Evolutionary conservation across 192 early-diverging fungal species (phyloP).

Genomic region (Jimgerdemannia flammicorona): DNA sequence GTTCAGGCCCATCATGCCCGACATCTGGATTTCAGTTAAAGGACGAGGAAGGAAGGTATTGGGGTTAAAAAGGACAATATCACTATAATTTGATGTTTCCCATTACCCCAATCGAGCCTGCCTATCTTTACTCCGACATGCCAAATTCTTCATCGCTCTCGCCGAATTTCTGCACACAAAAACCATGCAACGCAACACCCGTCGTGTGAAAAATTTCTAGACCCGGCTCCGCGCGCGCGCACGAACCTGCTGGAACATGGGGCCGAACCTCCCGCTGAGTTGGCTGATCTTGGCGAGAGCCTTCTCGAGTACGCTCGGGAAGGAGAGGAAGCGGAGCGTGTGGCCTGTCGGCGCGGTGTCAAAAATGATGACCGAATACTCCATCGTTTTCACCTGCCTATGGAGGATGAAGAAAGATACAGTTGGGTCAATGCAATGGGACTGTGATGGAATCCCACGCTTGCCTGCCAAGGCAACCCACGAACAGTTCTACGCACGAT

Average conservation of each 20-base stretch:
- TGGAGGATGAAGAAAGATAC: background rate
- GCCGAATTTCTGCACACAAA: too few relatives aligned
- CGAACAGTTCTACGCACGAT: too few relatives aligned
- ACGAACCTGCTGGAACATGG: conserved; percentile 85
- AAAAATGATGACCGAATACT: conserved; percentile 97
- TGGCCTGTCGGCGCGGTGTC: conserved; percentile 99
- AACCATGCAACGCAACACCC: too few relatives aligned
- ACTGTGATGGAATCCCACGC: background rate
- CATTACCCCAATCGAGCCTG: too few relatives aligned
- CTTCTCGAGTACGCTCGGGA: conserved; percentile 97
- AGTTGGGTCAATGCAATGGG: conserved; percentile 1
- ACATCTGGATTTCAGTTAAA: conserved; percentile 49
- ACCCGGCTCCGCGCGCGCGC: too few relatives aligned
- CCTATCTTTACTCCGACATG: too few relatives aligned
- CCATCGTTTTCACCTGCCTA: conserved; percentile 97
- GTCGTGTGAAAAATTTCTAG: too few relatives aligned
- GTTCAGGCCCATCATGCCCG: conserved; percentile 84
- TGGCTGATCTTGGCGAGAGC: conserved; percentile 94
- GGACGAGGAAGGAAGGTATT: too few relatives aligned
- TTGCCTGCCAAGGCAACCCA: background rate
- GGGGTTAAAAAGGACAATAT: too few relatives aligned
- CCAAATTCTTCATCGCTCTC: background rate
- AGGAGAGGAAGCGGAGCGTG: conserved; percentile 97
- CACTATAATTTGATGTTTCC: too few relatives aligned
- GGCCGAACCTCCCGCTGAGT: conserved; percentile 90